Evolutionary conservation across 1,139 yeast species (phyloP).

Genomic region (Suhomyces atakaporum): DNA sequence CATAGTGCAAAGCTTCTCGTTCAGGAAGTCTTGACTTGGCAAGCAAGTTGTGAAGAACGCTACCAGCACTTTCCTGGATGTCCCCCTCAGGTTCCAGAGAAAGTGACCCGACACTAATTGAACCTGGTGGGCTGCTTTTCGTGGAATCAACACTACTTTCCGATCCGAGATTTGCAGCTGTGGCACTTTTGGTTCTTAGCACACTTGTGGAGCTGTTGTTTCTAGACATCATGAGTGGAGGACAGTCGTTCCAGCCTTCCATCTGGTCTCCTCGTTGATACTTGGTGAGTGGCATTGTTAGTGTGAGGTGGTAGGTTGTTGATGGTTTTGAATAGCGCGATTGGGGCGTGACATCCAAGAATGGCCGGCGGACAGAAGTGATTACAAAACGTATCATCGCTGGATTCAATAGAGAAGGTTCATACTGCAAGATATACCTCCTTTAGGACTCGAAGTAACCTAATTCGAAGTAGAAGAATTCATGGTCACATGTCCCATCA

Average conservation of each 20-base stretch:
- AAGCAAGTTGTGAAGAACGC: too few species aligned
- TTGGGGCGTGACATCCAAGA: neutral
- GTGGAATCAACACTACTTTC: neutral
- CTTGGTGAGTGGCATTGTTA: slow-evolving; percentile 34
- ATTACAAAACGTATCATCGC: too few species aligned
- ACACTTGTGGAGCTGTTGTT: slow-evolving; percentile 9
- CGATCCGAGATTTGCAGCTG: neutral
- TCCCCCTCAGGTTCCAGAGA: slow-evolving; percentile 9
- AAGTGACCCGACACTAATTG: slow-evolving; percentile 3
- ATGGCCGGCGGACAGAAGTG: too few species aligned
- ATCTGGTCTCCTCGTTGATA: slow-evolving; percentile 43
- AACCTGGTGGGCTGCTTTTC: neutral
- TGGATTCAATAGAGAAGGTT: too few species aligned
- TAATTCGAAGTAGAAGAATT: too few species aligned
- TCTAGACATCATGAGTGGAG: slow-evolving; percentile 22
- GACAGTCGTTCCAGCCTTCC: slow-evolving; percentile 54
- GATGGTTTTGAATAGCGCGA: slow-evolving; percentile 1
- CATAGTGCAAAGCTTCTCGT: slow-evolving; percentile 40
- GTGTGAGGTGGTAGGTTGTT: neutral
- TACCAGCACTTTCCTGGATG: too few species aligned
- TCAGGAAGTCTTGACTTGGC: slow-evolving; percentile 33
- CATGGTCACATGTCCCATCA: too few species aligned
- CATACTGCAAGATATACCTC: too few species aligned
- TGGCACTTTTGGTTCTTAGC: slow-evolving; percentile 4
- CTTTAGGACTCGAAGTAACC: too few species aligned